Percentiles rank a stretch among this genome's conserved stretches.
phyloP scores from a whole-genome alignment of 164 flowering plant species.

The Magnolia sinica region DNA sequence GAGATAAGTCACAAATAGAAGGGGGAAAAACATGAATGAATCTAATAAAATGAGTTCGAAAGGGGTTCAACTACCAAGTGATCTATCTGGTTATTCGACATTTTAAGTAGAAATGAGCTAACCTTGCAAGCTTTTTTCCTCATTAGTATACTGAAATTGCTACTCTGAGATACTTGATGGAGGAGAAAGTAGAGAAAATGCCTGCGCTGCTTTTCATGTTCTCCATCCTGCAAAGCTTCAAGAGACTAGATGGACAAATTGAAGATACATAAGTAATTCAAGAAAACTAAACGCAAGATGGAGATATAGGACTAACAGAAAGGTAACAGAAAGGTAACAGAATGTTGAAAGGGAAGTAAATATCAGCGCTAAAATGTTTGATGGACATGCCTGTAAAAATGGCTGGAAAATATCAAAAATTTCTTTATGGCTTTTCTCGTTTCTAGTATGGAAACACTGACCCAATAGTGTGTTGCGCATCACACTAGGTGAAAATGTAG shows the following conservation, averaged over 20 bases:
- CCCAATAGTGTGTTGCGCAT: conserved; percentile 89
- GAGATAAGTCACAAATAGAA: conserved; percentile 3
- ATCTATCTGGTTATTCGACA: neutral
- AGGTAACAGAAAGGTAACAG: conserved; percentile 2
- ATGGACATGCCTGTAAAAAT: conserved; percentile 74
- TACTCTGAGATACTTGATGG: conserved; percentile 86
- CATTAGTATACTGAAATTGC: conserved; percentile 83
- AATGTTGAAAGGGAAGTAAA: conserved; percentile 3
- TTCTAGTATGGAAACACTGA: conserved; percentile 90
- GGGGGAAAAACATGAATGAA: neutral
- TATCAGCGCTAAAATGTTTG: conserved; percentile 12
- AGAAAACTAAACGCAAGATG: neutral
- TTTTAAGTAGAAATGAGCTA: conserved; percentile 18
- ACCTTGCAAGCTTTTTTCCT: conserved; percentile 90
- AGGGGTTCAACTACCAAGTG: neutral
- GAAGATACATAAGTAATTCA: conserved; percentile 2
- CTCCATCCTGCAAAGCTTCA: conserved; percentile 96
- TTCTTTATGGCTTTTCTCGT: conserved; percentile 94
- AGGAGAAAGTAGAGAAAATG: conserved; percentile 87
- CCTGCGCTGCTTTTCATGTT: conserved; percentile 88
- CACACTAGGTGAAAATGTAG: conserved; percentile 86
- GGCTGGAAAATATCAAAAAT: conserved; percentile 96
- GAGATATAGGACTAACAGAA: neutral
- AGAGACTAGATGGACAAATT: conserved; percentile 56
- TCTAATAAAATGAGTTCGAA: neutral